Base-by-base conservation (phyloP, 2,329 filamentous ascomycete species). In the Colletotrichum noveboracense region DNA sequence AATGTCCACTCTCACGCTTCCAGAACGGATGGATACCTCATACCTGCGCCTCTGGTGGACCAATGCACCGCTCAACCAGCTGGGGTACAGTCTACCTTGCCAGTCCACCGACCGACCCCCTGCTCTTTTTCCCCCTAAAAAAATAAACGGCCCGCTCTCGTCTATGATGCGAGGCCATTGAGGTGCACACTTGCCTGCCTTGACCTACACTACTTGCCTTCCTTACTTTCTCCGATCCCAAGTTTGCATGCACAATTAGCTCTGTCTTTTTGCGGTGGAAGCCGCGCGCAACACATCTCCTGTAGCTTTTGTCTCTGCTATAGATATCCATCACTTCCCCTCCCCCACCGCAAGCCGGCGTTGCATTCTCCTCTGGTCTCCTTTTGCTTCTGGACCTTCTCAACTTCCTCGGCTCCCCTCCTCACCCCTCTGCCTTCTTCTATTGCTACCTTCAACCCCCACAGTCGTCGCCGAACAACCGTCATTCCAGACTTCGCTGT, bases 141-240 rank as follows among this genome's bases (percentile, higher is more conserved):
- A 60, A 61, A 34, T 32, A 62, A 48, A 60, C 56, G 36, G 70
- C 64, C 70, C 61, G 70, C 58, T 55, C 61, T 48, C 74, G 28
- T 71, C 61, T 38, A 73, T 76, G 74, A 76, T 74, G 74, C 70
- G 73, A 75, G 73, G 70, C 67, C 73, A 68, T 58, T 73, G 58
- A 62, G 73, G 36, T 48, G 26, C 26, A 26, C 26, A 26, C 26
- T 26, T 26, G 64, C 56, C 24, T 43, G 38, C 38, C 43, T 48
- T 48, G 43, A 48, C 43, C 43, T 48, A 21, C 43, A 48, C 38
- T 48, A 48, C 38, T 2, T n/a, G 18, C 58, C 58, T n/a, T 21
- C 28, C 61, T 38, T 18, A 48, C 43, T 36, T 38, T 52, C 16
- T 64, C 62, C 38, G 62, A 68, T 74, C 58, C 65, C 64, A 68